A percentile compares a stretch with the other conserved stretches of the same genome.
phyloP scores from a whole-genome alignment of 345 rosid genomes.

The Sonneratia alba region DNA sequence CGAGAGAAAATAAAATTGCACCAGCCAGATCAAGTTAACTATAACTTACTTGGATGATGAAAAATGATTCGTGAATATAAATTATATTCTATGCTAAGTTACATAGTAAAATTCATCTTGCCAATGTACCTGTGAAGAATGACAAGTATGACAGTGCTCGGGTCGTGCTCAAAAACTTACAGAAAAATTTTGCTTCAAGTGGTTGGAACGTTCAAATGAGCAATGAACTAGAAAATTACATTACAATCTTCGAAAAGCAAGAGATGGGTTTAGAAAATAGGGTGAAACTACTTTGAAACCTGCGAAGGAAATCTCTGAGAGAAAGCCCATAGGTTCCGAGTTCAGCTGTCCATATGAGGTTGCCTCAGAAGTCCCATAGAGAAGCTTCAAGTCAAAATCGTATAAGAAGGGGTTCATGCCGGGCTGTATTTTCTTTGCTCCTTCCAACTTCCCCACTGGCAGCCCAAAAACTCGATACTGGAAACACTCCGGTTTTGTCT shows the following conservation, averaged over 20 bases:
- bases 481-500: slow-evolving; percentile 22
- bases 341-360: slow-evolving; percentile 22
- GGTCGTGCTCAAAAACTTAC: too few relatives aligned
- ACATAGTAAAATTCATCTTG: too few relatives aligned
- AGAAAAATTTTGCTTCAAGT: neutral
- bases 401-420: slow-evolving; percentile 23
- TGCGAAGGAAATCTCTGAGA: slow-evolving; percentile 22
- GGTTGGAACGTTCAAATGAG: neutral
- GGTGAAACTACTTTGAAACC: slow-evolving; percentile 9
- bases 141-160: too few relatives aligned
- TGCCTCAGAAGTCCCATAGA: slow-evolving; percentile 25
- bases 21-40: neutral
- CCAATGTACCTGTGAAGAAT: too few relatives aligned
- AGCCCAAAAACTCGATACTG: slow-evolving; percentile 29
- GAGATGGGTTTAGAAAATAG: neutral
- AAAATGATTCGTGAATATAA: too few relatives aligned
- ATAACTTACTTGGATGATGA: too few relatives aligned
- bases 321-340: slow-evolving; percentile 24
- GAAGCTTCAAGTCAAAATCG: slow-evolving; percentile 27
- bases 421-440: slow-evolving; percentile 15
- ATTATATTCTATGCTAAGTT: too few relatives aligned
- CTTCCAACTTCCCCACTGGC: slow-evolving; percentile 13
- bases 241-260: slow-evolving; percentile 1
- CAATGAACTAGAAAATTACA: neutral
- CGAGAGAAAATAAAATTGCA: neutral